Conservation (phyloP, 805 yeast genomes). For the Pichia thaimueangensis region DNA sequence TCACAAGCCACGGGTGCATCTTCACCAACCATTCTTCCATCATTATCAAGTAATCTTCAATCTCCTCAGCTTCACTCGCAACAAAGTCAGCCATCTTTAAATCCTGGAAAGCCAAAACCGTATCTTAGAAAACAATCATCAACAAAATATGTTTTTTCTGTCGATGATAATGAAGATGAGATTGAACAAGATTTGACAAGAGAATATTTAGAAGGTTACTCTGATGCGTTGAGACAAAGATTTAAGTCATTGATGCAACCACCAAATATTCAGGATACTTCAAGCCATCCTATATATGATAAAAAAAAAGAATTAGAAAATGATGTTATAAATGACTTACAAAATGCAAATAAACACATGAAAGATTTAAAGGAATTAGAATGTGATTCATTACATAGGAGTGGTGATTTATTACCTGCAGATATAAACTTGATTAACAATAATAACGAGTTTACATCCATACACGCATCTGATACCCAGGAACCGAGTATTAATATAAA, state of each 20-base stretch:
- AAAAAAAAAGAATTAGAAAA: conserved; percentile 23
- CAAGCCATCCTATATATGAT: conserved; percentile 20
- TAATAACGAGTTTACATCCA: not conserved
- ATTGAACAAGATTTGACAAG: conserved; percentile 52
- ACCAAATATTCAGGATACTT: not conserved
- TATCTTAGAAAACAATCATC: conserved; percentile 25
- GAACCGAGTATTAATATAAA: not conserved
- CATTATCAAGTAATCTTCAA: conserved; percentile 14
- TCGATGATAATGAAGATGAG: conserved; percentile 77
- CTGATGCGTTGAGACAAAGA: conserved; percentile 56
- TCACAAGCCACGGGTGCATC: not conserved
- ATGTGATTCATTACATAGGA: conserved; percentile 21
- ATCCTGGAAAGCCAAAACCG: conserved; percentile 18
- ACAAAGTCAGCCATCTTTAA: conserved; percentile 1
- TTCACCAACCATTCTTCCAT: conserved; percentile 10
- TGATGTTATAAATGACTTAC: conserved; percentile 23
- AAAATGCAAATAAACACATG: conserved; percentile 22
- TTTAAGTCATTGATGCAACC: conserved; percentile 18
- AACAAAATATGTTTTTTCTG: conserved; percentile 51
- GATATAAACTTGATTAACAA: not conserved
- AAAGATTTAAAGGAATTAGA: conserved; percentile 25
- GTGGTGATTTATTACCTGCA: not conserved
- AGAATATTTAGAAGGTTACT: conserved; percentile 65
- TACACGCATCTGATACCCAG: not conserved
- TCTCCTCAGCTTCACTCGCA: conserved; percentile 14